Percentiles rank a stretch among this genome's conserved stretches.
Evolutionary conservation across 805 yeast species (phyloP).

Genomic region (Tetrapisispora arboricola): DNA sequence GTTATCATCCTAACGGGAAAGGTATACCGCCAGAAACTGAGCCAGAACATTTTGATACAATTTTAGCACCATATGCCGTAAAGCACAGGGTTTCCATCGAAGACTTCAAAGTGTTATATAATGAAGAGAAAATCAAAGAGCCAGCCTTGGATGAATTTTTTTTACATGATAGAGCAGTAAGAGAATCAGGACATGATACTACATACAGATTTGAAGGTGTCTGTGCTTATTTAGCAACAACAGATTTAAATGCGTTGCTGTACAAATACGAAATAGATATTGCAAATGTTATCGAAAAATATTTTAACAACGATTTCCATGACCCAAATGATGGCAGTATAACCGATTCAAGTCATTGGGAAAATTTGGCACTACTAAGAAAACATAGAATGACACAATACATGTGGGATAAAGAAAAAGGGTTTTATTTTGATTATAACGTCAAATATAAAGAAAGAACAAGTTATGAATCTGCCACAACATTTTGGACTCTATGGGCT

Average conservation of each 20-base stretch:
- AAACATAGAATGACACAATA: slow-evolving; percentile 49
- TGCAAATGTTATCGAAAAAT: slow-evolving; percentile 47
- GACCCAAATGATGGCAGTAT: slow-evolving; percentile 30
- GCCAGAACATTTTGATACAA: slow-evolving; percentile 69
- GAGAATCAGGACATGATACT: slow-evolving; percentile 96
- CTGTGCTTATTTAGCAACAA: slow-evolving; percentile 83
- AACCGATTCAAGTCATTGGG: slow-evolving; percentile 51
- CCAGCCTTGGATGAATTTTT: slow-evolving; percentile 81
- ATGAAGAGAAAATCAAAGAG: slow-evolving; percentile 52
- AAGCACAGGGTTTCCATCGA: slow-evolving; percentile 49
- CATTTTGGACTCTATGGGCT: slow-evolving; percentile 90
- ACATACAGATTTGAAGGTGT: slow-evolving; percentile 81
- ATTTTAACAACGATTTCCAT: slow-evolving; percentile 41
- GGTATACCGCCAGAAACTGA: slow-evolving; percentile 99
- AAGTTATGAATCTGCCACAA: slow-evolving; percentile 74
- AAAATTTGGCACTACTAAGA: slow-evolving; percentile 43
- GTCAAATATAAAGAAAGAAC: slow-evolving; percentile 45
- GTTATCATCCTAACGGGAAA: slow-evolving; percentile 80
- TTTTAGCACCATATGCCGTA: slow-evolving; percentile 56
- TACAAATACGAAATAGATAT: slow-evolving; percentile 89
- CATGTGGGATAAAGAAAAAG: slow-evolving; percentile 74
- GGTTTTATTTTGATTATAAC: slow-evolving; percentile 79
- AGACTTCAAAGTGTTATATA: slow-evolving; percentile 61
- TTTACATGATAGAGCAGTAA: slow-evolving; percentile 84
- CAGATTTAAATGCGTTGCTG: slow-evolving; percentile 75